Evolutionary conservation across 2,329 filamentous ascomycete species (phyloP).

Genomic region (Ophiostoma pallidulum): DNA sequence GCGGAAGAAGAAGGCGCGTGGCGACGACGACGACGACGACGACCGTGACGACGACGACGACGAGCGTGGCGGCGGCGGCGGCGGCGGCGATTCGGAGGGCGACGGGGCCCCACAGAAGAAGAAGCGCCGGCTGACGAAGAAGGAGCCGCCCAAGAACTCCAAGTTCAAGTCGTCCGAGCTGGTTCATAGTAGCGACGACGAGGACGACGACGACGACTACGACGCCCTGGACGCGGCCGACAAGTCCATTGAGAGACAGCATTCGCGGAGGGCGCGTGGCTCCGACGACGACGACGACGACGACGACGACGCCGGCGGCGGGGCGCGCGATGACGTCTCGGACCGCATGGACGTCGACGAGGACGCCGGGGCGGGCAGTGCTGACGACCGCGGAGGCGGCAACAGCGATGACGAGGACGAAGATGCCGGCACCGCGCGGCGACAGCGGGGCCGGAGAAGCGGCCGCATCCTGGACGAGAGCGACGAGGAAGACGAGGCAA

Average conservation of each 20-base stretch:
- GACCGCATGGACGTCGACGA: conserved; percentile 49
- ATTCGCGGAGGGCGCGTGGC: conserved; percentile 13
- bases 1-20: conserved; percentile 34
- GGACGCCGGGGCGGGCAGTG: conserved; percentile 28
- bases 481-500: conserved; percentile 22
- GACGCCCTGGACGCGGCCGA: conserved; percentile 20
- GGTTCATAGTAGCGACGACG: conserved; percentile 65
- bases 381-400: conserved; percentile 16
- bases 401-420: conserved; percentile 7
- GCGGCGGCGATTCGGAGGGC: conserved; percentile 29
- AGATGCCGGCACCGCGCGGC: conserved; percentile 15
- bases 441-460: conserved; percentile 9
- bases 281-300: conserved; percentile 22
- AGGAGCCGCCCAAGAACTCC: conserved; percentile 34
- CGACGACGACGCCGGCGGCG: conserved; percentile 23
- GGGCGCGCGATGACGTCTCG: conserved; percentile 20
- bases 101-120: conserved; percentile 49
- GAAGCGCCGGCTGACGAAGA: conserved; percentile 43
- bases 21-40: conserved; percentile 48
- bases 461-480: conserved; percentile 21
- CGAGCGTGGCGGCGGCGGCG: no score
- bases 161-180: conserved; percentile 86
- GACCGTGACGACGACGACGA: conserved; percentile 22
- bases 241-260: conserved; percentile 29
- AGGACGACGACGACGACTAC: conserved; percentile 26